Percentiles rank a stretch among this genome's conserved stretches.
These are phyloP conservation scores for Trypethelium eluteriae DNA, from an alignment of 495 filamentous ascomycete genomes.

Conservation along the genomic window DNA sequence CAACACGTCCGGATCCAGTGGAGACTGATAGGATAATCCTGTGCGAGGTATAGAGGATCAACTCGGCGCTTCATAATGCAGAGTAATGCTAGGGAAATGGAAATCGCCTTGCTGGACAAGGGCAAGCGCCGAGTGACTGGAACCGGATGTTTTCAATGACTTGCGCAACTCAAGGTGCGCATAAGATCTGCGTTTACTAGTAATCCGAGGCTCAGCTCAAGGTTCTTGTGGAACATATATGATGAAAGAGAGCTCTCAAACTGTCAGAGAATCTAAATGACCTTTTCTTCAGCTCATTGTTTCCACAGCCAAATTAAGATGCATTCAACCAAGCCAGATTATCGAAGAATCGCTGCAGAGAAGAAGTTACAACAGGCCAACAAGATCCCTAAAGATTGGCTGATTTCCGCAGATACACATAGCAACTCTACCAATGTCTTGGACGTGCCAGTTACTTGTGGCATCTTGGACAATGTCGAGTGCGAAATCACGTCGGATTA, in stretches of 20 bases:
- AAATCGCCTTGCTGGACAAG: not conserved
- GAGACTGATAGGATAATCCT: slow-evolving; percentile 7
- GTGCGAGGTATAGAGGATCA: not conserved
- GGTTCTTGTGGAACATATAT: slow-evolving; percentile 8
- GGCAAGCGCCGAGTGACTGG: not conserved
- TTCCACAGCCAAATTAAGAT: slow-evolving; percentile 10
- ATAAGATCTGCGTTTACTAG: slow-evolving; percentile 5
- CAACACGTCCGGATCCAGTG: slow-evolving; percentile 2
- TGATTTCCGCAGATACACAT: slow-evolving; percentile 14
- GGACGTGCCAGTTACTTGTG: slow-evolving; percentile 29
- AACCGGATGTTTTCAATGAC: slow-evolving; percentile 9
- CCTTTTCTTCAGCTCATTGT: slow-evolving; percentile 11
- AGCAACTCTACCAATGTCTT: slow-evolving; percentile 24
- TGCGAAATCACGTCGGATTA: slow-evolving; percentile 25
- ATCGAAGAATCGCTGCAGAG: slow-evolving; percentile 25
- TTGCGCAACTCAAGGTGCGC: not conserved
- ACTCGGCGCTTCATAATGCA: not conserved
- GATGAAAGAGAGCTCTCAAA: slow-evolving; percentile 1
- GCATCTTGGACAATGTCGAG: slow-evolving; percentile 21
- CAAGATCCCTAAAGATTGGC: slow-evolving; percentile 36
- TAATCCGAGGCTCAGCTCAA: slow-evolving; percentile 6
- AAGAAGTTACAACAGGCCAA: slow-evolving; percentile 34
- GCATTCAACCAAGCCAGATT: slow-evolving; percentile 9
- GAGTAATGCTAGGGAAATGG: not conserved
- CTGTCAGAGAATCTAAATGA: slow-evolving; percentile 10